Conservation (phyloP, 2,329 filamentous ascomycete species). For the Talaromyces pinophilus region DNA sequence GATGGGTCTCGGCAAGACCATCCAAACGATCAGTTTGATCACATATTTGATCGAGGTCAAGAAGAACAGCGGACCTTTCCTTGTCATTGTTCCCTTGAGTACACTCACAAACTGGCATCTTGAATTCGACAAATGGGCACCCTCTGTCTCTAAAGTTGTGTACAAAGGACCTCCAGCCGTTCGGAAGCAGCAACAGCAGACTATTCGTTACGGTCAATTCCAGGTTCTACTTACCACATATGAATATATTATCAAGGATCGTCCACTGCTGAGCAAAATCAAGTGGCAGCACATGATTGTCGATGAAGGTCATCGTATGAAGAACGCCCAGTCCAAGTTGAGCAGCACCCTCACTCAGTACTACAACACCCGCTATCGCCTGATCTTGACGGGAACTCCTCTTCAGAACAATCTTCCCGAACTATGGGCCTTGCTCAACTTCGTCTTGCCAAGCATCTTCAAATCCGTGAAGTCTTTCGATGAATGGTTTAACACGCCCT, state of each 20-base stretch:
- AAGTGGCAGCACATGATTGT: conserved; percentile 99
- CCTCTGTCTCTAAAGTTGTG: conserved; percentile 79
- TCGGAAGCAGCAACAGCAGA: conserved; percentile 87
- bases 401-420: conserved; percentile 96
- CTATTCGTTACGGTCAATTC: conserved; percentile 91
- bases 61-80: conserved; percentile 83
- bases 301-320: conserved; percentile 99
- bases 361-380: conserved; percentile 89
- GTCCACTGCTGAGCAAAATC: conserved; percentile 92
- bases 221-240: conserved; percentile 97
- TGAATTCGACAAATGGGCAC: conserved; percentile 99
- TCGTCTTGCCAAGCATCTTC: conserved; percentile 97
- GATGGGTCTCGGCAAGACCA: conserved; percentile 99
- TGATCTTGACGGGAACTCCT: conserved; percentile 96
- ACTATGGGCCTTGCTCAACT: conserved; percentile 97
- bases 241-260: conserved; percentile 99
- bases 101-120: conserved; percentile 98
- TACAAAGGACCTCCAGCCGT: conserved; percentile 93
- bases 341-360: conserved; percentile 93
- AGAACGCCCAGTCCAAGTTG: conserved; percentile 94
- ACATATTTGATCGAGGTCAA: conserved; percentile 97
- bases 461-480: conserved; percentile 99
- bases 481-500: conserved; percentile 99
- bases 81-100: conserved; percentile 95
- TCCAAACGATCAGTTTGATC: conserved; percentile 96